A percentile compares a stretch with the other conserved stretches of the same genome.
Conservation (phyloP, 345 rosid species). For the Hibiscus trionum region DNA sequence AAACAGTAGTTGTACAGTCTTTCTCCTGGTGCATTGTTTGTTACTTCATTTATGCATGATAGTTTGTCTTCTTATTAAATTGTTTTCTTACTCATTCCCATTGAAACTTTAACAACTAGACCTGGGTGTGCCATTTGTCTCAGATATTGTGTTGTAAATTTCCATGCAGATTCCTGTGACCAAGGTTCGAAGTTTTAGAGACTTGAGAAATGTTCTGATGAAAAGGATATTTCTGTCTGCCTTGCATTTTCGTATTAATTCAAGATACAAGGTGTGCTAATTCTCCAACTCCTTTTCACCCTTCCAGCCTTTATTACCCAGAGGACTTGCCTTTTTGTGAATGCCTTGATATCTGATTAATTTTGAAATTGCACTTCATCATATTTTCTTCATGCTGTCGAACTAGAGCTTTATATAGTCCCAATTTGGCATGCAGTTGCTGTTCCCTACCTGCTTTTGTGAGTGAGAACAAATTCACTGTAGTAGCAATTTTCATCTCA, state of each 20-base stretch:
- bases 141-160: slow-evolving; percentile 4
- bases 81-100: not conserved
- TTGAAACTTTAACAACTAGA: not conserved
- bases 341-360: slow-evolving; percentile 4
- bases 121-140: not conserved
- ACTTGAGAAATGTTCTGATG: slow-evolving; percentile 91
- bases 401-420: not conserved
- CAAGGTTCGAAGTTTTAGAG: slow-evolving; percentile 81
- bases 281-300: not conserved
- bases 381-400: not conserved
- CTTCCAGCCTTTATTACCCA: not conserved
- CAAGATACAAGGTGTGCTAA: slow-evolving; percentile 80
- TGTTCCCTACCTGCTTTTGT: not conserved
- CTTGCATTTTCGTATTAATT: slow-evolving; percentile 93
- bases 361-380: slow-evolving; percentile 6
- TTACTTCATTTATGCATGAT: not conserved
- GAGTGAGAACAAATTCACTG: not conserved
- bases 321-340: not conserved
- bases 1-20: not conserved
- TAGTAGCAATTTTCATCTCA: not conserved
- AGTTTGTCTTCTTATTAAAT: not conserved
- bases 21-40: not conserved
- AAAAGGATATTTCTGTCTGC: slow-evolving; percentile 98
- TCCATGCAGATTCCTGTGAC: slow-evolving; percentile 82
- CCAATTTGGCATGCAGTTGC: not conserved